Conservation (phyloP, 2,329 filamentous ascomycete genomes). For the Chalara sp. region DNA sequence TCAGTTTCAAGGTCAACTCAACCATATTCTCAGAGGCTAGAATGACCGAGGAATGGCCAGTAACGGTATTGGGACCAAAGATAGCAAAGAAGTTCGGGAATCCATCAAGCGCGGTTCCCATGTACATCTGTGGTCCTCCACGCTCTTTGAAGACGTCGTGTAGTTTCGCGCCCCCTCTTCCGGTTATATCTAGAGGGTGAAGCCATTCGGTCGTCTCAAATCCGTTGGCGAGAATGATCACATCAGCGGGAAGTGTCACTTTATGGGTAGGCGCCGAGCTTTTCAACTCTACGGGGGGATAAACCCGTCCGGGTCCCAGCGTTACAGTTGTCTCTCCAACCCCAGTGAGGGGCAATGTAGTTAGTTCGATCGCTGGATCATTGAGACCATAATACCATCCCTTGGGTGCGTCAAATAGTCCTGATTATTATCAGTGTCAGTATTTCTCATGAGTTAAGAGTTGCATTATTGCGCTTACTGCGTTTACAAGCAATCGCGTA, state of each 20-base stretch:
- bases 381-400: slow-evolving; percentile 43
- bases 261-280: slow-evolving; percentile 23
- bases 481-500: slow-evolving; percentile 52
- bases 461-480: slow-evolving; percentile 8
- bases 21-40: slow-evolving; percentile 51
- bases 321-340: slow-evolving; percentile 41
- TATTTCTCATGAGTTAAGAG: neutral
- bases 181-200: slow-evolving; percentile 44
- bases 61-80: slow-evolving; percentile 52
- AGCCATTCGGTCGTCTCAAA: slow-evolving; percentile 49
- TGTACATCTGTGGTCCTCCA: slow-evolving; percentile 51
- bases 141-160: slow-evolving; percentile 46
- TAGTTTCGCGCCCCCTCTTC: slow-evolving; percentile 39
- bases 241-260: slow-evolving; percentile 43
- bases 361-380: slow-evolving; percentile 43
- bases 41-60: slow-evolving; percentile 50
- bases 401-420: slow-evolving; percentile 40
- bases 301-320: slow-evolving; percentile 41
- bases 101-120: slow-evolving; percentile 47
- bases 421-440: neutral
- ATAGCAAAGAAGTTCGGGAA: slow-evolving; percentile 56
- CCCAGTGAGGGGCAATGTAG: slow-evolving; percentile 41
- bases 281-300: slow-evolving; percentile 28
- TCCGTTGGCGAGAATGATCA: slow-evolving; percentile 52
- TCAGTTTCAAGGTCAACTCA: slow-evolving; percentile 46